These are phyloP conservation scores for Arabidopsis arenosa DNA, from an alignment of 345 rosid species.

Conservation along the genomic window DNA sequence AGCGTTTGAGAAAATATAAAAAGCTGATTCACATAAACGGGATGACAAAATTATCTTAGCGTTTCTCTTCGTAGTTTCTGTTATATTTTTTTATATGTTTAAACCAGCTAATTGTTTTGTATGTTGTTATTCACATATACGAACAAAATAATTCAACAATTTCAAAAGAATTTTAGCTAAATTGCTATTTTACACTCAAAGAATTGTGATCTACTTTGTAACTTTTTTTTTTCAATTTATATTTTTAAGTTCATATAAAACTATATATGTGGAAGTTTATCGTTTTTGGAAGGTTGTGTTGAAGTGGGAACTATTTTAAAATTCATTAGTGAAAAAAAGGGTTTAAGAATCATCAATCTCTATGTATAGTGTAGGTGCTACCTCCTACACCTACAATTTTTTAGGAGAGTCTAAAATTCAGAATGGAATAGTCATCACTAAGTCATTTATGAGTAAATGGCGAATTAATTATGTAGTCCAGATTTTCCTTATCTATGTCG, in stretches of 20 bases:
- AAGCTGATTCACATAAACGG: not conserved
- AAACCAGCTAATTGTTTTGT: too few relatives aligned
- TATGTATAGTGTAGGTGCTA: not conserved
- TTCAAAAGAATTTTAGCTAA: not conserved
- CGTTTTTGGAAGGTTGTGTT: not conserved
- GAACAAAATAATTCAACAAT: not conserved
- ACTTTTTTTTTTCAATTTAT: not conserved
- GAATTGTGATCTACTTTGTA: not conserved
- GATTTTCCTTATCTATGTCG: slow-evolving; percentile 17
- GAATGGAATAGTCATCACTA: not conserved
- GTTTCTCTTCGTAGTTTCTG: not conserved
- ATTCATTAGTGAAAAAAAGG: not conserved
- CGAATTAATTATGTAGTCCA: slow-evolving; percentile 1
- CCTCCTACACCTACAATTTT: not conserved
- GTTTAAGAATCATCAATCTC: not conserved
- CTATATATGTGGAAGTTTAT: not conserved
- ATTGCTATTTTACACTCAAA: not conserved
- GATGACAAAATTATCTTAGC: not conserved
- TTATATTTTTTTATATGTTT: not conserved
- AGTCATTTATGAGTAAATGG: not conserved
- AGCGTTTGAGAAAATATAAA: not conserved
- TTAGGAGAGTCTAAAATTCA: slow-evolving; percentile 9
- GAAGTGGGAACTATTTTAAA: not conserved
- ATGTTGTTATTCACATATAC: too few relatives aligned
- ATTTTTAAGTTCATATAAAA: not conserved